A percentile compares a stretch with the other conserved stretches of the same genome.
phyloP scores from a whole-genome alignment of 192 early-diverging fungal genomes.

The Rhizophagus prolifer region DNA sequence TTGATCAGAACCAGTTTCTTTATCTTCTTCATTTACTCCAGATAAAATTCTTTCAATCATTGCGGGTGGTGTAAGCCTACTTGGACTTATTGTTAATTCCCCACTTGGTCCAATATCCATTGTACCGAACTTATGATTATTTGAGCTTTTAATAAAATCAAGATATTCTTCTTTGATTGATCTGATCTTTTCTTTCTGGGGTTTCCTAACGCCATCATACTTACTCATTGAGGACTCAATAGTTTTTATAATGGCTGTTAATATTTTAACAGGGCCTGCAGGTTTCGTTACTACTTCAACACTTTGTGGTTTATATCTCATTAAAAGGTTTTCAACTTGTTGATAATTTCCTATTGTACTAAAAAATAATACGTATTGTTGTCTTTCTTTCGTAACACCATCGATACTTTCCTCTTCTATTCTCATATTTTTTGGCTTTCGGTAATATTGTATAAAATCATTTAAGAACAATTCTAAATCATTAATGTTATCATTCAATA shows the following conservation, averaged over 20 bases:
- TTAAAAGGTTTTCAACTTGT: neutral
- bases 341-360: neutral
- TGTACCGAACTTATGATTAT: neutral
- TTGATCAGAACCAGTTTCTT: neutral
- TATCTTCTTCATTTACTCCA: neutral
- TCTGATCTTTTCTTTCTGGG: neutral
- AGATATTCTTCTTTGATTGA: neutral
- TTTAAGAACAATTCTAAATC: conserved; percentile 7
- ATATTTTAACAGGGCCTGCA: neutral
- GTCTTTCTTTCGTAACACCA: neutral
- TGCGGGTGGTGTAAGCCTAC: neutral
- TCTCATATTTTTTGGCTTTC: neutral
- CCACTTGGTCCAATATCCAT: neutral
- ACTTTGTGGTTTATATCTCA: neutral
- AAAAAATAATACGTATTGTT: neutral
- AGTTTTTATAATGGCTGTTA: neutral
- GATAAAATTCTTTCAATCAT: neutral
- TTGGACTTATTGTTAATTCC: neutral
- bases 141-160: neutral
- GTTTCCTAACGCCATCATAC: neutral
- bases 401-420: neutral
- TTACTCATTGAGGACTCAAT: neutral
- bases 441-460: neutral
- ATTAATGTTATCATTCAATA: conserved; percentile 6
- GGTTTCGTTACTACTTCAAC: neutral